These are phyloP conservation scores for Aspergillus bertholletiae DNA, from an alignment of 495 filamentous ascomycete species.

Conservation along the genomic window DNA sequence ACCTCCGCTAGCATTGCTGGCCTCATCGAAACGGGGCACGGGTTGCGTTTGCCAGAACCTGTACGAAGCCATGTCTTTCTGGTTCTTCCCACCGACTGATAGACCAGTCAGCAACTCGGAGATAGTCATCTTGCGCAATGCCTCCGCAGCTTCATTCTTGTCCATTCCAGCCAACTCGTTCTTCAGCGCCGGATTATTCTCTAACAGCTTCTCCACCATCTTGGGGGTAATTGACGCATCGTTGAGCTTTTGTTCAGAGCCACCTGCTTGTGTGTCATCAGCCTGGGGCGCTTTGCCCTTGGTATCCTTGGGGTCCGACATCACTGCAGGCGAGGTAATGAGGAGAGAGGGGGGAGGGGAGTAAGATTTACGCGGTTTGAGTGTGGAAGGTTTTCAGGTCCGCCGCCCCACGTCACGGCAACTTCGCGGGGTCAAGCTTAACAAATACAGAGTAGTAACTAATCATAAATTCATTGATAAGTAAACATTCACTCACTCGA, in stretches of 20 bases:
- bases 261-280: constrained; percentile 12
- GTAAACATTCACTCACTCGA: not conserved
- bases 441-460: no score
- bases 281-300: constrained; percentile 39
- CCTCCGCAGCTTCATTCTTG: constrained; percentile 51
- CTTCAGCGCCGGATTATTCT: constrained; percentile 50
- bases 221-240: constrained; percentile 37
- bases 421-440: constrained; percentile 4
- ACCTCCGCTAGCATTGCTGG: constrained; percentile 46
- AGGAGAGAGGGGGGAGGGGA: constrained; percentile 15
- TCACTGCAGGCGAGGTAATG: constrained; percentile 18
- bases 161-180: constrained; percentile 42
- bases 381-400: constrained; percentile 18
- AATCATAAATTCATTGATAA: not conserved
- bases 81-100: constrained; percentile 71
- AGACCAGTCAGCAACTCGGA: constrained; percentile 81
- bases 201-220: constrained; percentile 41
- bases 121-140: constrained; percentile 68
- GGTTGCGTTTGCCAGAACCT: constrained; percentile 99
- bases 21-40: constrained; percentile 74
- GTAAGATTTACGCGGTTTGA: constrained; percentile 3
- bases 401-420: constrained; percentile 29
- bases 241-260: constrained; percentile 21
- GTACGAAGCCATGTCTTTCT: constrained; percentile 93
- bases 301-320: constrained; percentile 37